Evolutionary conservation across 2,329 filamentous ascomycete genomes (phyloP).

Genomic region (Aureobasidium melanogenum): DNA sequence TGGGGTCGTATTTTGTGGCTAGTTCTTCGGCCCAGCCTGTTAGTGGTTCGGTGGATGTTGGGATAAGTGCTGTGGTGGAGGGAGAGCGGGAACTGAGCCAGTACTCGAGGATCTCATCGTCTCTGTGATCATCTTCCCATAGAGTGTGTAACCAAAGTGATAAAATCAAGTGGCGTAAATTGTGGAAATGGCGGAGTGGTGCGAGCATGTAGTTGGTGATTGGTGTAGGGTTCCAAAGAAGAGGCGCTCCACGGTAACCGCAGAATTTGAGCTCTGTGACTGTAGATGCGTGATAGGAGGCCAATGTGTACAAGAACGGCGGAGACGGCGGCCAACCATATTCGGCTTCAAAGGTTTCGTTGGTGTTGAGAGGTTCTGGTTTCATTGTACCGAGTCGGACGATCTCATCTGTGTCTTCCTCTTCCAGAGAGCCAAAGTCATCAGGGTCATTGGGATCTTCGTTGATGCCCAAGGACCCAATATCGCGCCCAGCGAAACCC

Average conservation of each 20-base stretch:
- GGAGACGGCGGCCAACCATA: constrained; percentile 33
- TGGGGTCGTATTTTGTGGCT: constrained; percentile 31
- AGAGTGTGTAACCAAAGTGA: constrained; percentile 34
- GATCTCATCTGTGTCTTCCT: constrained; percentile 24
- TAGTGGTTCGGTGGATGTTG: constrained; percentile 22
- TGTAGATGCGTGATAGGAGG: constrained; percentile 31
- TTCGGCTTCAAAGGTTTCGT: constrained; percentile 27
- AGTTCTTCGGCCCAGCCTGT: constrained; percentile 36
- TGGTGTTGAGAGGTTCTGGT: constrained; percentile 14
- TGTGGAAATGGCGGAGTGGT: constrained; percentile 34
- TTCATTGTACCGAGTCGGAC: constrained; percentile 17
- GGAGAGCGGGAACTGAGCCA: constrained; percentile 35
- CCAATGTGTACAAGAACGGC: constrained; percentile 35
- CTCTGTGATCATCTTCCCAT: constrained; percentile 31
- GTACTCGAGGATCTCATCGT: constrained; percentile 35
- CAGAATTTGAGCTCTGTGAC: constrained; percentile 40
- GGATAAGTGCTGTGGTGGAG: constrained; percentile 30
- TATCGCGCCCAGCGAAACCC: constrained; percentile 28
- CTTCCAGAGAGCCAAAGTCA: constrained; percentile 21
- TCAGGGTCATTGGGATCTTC: constrained; percentile 12
- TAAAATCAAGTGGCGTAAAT: constrained; percentile 32
- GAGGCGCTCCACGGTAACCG: constrained; percentile 36
- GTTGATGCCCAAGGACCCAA: constrained; percentile 23
- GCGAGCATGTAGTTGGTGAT: constrained; percentile 31
- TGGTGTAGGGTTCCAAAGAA: constrained; percentile 30